phyloP scores from a whole-genome alignment of 2,329 filamentous ascomycete genomes.

The Xylariaceae sp. region DNA sequence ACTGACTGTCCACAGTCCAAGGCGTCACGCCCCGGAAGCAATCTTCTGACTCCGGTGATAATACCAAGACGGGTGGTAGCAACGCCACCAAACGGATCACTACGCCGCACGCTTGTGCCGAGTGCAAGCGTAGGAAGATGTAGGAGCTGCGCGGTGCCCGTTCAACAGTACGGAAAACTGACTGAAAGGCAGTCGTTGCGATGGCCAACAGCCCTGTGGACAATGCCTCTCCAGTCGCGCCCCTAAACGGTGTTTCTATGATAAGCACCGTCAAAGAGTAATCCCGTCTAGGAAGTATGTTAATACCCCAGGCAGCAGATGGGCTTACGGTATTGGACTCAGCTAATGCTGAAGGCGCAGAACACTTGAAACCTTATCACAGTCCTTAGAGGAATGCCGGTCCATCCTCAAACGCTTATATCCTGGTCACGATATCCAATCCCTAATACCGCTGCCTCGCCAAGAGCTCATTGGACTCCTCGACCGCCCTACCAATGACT shows the following conservation, averaged over 20 bases:
- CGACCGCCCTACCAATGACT: constrained; percentile 41
- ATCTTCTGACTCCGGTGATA: constrained; percentile 37
- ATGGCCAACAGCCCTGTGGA: constrained; percentile 74
- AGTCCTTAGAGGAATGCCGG: constrained; percentile 60
- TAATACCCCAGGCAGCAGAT: not conserved
- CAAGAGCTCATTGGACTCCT: constrained; percentile 55
- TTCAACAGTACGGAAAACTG: constrained; percentile 20
- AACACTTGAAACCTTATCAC: constrained; percentile 58
- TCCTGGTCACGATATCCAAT: constrained; percentile 50
- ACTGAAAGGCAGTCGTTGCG: constrained; percentile 53
- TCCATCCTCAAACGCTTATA: constrained; percentile 57
- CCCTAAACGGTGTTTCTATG: constrained; percentile 72
- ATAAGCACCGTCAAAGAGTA: constrained; percentile 70
- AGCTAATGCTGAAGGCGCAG: constrained; percentile 29
- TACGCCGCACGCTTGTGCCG: constrained; percentile 39
- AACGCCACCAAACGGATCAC: constrained; percentile 33
- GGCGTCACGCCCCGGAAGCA: constrained; percentile 48
- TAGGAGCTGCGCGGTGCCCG: constrained; percentile 27
- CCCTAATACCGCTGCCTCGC: constrained; percentile 49
- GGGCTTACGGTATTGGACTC: not conserved
- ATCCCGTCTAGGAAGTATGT: constrained; percentile 72
- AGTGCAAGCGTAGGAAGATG: constrained; percentile 72
- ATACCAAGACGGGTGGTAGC: constrained; percentile 28
- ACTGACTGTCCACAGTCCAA: constrained; percentile 35
- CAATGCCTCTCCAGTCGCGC: constrained; percentile 79